Evolutionary conservation across 2,329 filamentous ascomycete species (phyloP), one percentile per base, ranked within the genome.

Genomic region (Aspergillus costaricaensis): DNA sequence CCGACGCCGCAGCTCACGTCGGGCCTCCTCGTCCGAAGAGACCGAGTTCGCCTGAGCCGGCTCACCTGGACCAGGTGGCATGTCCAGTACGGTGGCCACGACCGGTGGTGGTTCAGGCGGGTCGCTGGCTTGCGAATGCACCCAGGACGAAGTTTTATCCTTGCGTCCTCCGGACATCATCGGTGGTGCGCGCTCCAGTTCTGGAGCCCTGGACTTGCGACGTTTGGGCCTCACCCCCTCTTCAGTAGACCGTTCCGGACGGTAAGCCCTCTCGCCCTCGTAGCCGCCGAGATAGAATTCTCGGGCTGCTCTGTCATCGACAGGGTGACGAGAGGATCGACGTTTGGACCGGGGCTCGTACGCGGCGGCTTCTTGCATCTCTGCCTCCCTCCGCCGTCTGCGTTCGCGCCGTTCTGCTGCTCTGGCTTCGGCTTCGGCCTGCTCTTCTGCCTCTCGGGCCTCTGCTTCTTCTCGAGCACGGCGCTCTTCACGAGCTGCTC

Each of bases 391-490:
- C 21, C 72, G 66, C 43, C 75, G 72, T 55, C 76, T 72, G 36
- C 76, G 74, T 61, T 80, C 78, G 25, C 77, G 76, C 14, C 75
- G 72, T 62, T 78, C 76, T 12, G 76, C 73, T 5, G 73, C 76
- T 62, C 71, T 72, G 19, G 74, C 74, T 65, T 76, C 74, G 36
- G 73, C 58, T 43, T 43, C 72, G 19, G 68, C 69, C 67, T 72
- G 64, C 6, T 86, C 86, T 84, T 86, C 60, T 86, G 62, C 86
- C 84, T 58, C 81, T 78, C 59, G 79, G 77, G 61, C 81, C 49
- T 84, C 84, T 5, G 83, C 79, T 53, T 88, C 86, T 57, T 78
- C 73, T 52, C 70, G 62, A 10, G 65, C 68, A 39, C 68, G 69
- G 9, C 68, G 71, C 57, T 76, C 70, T 67, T 76, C 72, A 27